These are phyloP conservation scores for Clavispora fructus DNA, from an alignment of 805 yeast genomes.

Conservation along the genomic window DNA sequence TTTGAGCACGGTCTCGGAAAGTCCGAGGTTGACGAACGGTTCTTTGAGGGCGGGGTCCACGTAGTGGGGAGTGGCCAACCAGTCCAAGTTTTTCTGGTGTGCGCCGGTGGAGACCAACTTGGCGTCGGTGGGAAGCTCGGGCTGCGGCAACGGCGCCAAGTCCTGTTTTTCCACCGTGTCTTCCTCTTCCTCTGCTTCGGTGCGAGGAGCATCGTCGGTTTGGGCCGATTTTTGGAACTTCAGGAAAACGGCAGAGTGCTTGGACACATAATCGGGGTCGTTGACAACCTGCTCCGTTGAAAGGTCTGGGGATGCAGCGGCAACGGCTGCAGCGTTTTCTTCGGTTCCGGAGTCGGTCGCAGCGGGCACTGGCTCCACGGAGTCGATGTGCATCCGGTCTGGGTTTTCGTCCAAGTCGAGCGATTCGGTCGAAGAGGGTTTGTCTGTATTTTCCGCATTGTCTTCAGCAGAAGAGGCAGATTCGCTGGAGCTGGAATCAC, in stretches of 20 bases:
- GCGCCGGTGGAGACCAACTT: conserved; percentile 24
- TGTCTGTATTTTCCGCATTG: background rate
- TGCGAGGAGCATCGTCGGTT: conserved; percentile 2
- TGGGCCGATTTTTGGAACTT: conserved; percentile 38
- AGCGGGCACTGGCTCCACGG: background rate
- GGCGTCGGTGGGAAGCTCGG: conserved; percentile 55
- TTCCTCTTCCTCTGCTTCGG: conserved; percentile 19
- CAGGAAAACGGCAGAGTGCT: conserved; percentile 47
- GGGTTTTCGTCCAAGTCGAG: conserved; percentile 7
- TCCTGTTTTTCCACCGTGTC: conserved; percentile 20
- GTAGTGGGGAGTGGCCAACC: conserved; percentile 65
- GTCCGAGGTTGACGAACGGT: conserved; percentile 45
- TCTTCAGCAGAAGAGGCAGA: background rate
- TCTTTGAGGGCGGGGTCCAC: conserved; percentile 42
- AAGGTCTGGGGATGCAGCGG: too few species aligned
- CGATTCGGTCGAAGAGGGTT: background rate
- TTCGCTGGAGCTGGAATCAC: background rate
- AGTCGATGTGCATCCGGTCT: background rate
- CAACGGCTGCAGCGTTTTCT: conserved; percentile 11
- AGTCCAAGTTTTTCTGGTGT: conserved; percentile 41
- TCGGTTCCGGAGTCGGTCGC: background rate
- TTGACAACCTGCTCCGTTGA: conserved; percentile 1
- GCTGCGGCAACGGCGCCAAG: conserved; percentile 82
- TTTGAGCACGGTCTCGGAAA: conserved; percentile 38
- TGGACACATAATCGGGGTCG: conserved; percentile 21